Evolutionary conservation across 2,329 filamentous ascomycete genomes (phyloP), one percentile per base, ranked within the genome.

Genomic region (Alternaria alternata): DNA sequence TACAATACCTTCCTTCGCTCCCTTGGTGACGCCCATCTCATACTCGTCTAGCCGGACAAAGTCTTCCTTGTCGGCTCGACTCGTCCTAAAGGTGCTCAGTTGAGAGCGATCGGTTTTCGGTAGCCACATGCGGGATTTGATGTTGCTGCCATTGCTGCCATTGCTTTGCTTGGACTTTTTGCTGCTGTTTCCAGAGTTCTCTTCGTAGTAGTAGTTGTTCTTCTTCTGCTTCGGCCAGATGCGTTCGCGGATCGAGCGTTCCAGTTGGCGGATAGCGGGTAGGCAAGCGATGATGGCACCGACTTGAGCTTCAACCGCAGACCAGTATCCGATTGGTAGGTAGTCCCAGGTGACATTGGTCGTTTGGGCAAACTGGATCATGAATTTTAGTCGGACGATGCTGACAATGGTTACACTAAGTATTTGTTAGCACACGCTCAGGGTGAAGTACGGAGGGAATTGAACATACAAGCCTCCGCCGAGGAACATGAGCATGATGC

Each of bases 401-500:
- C 79, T 81, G 60, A 83, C 73, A n/a, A 83, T 61, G 3, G 80
- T 83, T 39, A 82, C 79, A 54, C 79, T 82, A 38, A 26, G 8
- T 3, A 7, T 16, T 14, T 26, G 41, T 60, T 7, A 63, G 52
- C 7, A 38, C 14, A n/a, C 34, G 4, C 7, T 8, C 16, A 8
- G 9, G n/a, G 34, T n/a, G 7, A n/a, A 8, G 1, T 16, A n/a
- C n/a, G 16, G 16, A 38, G 0, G 16, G 7, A 4, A 38, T 7
- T 18, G 16, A 18, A 71, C 79, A 68, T 72, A 82, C 80, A 81
- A 76, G 34, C 77, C 67, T 30, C 78, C 77, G 14, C 76, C 65
- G 3, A 71, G 59, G 53, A 79, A 79, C 77, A 80, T 79, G 47
- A 77, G 54, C 70, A 79, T 72, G 54, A 80, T 65, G 24, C 72